Percentiles rank a stretch among this genome's conserved stretches.
phyloP scores from a whole-genome alignment of 805 yeast species.

The Cyberlindnera euphorbiiphila region DNA sequence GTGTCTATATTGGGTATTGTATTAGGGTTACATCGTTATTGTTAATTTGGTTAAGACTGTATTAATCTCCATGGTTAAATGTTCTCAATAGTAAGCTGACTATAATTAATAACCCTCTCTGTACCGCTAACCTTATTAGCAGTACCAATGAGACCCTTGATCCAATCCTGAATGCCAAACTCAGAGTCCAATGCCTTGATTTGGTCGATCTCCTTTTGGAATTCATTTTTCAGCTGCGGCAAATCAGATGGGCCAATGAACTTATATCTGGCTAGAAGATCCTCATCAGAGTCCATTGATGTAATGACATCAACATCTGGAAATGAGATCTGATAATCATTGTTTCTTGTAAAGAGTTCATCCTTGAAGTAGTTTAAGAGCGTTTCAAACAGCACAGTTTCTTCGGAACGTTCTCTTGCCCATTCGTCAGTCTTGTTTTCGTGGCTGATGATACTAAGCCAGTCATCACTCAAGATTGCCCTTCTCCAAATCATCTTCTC shows the following conservation, averaged over 20 bases:
- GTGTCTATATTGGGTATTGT: slow-evolving; percentile 1
- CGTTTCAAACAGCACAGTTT: slow-evolving; percentile 45
- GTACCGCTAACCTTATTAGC: slow-evolving; percentile 35
- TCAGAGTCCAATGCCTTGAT: slow-evolving; percentile 13
- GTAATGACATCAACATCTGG: slow-evolving; percentile 27
- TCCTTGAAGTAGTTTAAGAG: slow-evolving; percentile 34
- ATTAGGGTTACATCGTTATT: background rate
- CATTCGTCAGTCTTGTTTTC: slow-evolving; percentile 40
- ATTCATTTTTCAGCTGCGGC: slow-evolving; percentile 24
- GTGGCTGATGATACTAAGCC: slow-evolving; percentile 38
- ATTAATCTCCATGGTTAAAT: too few species aligned
- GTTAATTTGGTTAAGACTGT: background rate
- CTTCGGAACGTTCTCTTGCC: slow-evolving; percentile 35
- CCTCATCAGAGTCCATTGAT: slow-evolving; percentile 18
- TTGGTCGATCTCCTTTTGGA: slow-evolving; percentile 23
- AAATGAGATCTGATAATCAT: slow-evolving; percentile 26
- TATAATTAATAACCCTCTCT: slow-evolving; percentile 35
- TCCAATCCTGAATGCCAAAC: slow-evolving; percentile 25
- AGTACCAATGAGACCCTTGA: slow-evolving; percentile 34
- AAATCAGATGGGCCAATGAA: slow-evolving; percentile 24
- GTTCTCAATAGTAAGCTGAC: slow-evolving; percentile 31
- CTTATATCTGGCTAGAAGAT: slow-evolving; percentile 21
- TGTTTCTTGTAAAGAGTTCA: slow-evolving; percentile 27
- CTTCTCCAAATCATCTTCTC: slow-evolving; percentile 55
- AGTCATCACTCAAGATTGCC: slow-evolving; percentile 49